Evolutionary conservation across 345 rosid genomes (phyloP).

Genomic region (Populus nigra): DNA sequence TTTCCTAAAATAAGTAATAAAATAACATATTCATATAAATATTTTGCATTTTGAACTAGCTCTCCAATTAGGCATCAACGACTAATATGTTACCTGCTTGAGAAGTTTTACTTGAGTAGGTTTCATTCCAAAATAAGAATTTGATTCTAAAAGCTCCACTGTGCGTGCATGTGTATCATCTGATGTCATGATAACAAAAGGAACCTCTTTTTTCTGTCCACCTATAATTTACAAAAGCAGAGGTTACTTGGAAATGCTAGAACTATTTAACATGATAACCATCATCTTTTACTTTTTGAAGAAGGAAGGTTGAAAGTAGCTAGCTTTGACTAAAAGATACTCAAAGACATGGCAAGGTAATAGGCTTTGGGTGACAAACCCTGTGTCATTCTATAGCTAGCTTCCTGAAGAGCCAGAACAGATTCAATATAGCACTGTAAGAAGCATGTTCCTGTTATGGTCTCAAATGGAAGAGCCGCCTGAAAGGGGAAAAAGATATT

Average conservation of each 20-base stretch:
- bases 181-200: slow-evolving; percentile 91
- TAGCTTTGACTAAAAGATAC: not conserved
- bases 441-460: slow-evolving; percentile 83
- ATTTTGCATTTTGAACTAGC: not conserved
- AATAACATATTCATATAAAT: not conserved
- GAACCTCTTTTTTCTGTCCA: slow-evolving; percentile 55
- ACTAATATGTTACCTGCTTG: slow-evolving; percentile 63
- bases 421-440: slow-evolving; percentile 76
- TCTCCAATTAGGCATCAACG: not conserved
- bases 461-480: slow-evolving; percentile 95
- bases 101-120: slow-evolving; percentile 78
- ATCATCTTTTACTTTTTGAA: not conserved
- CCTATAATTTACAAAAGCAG: slow-evolving; percentile 37
- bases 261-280: not conserved
- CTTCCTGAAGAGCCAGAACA: slow-evolving; percentile 86
- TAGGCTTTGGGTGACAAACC: slow-evolving; percentile 39
- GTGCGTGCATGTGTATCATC: slow-evolving; percentile 92
- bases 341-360: not conserved
- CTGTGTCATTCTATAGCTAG: slow-evolving; percentile 56
- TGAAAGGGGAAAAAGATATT: slow-evolving; percentile 24
- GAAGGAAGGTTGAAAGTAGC: not conserved
- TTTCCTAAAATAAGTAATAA: slow-evolving; percentile 54
- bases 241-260: slow-evolving; percentile 9
- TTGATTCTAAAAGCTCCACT: slow-evolving; percentile 57
- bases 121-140: slow-evolving; percentile 88